Percentiles rank a stretch among this genome's conserved stretches.
Evolutionary conservation across 179 eudicot genomes (phyloP).

Genomic region (Gypsophila paniculata): DNA sequence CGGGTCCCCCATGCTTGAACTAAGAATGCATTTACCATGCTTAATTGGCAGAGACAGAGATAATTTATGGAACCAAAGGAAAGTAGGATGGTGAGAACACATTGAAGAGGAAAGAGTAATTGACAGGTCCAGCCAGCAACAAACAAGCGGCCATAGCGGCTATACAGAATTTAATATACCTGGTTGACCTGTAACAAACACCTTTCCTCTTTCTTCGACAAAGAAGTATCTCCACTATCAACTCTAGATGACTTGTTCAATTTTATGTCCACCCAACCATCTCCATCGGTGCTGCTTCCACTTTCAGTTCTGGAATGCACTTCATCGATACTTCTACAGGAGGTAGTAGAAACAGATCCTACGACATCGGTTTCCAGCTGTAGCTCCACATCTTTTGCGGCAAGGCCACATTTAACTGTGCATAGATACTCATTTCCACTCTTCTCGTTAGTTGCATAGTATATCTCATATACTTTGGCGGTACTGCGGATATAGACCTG

Average conservation of each 20-base stretch:
- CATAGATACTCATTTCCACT: conserved; percentile 65
- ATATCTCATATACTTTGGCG: conserved; percentile 79
- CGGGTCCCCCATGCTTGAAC: neutral
- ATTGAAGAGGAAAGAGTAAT: neutral
- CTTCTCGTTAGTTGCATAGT: conserved; percentile 41
- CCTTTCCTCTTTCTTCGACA: conserved; percentile 22
- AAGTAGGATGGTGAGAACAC: neutral
- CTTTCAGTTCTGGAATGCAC: conserved; percentile 33
- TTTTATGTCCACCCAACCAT: conserved; percentile 88
- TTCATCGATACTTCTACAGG: conserved; percentile 27
- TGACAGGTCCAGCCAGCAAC: neutral
- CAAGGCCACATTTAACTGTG: conserved; percentile 79
- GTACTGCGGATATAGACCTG: conserved; percentile 83
- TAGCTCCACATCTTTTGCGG: conserved; percentile 40
- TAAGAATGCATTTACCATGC: no score
- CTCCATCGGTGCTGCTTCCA: conserved; percentile 41
- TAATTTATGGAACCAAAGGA: neutral
- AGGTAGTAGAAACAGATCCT: conserved; percentile 30
- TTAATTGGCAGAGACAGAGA: no score
- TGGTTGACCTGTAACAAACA: conserved; percentile 30
- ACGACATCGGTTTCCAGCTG: conserved; percentile 35
- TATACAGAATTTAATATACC: conserved; percentile 29
- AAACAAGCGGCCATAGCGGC: neutral
- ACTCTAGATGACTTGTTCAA: conserved; percentile 32
- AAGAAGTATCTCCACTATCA: conserved; percentile 25